These are phyloP conservation scores for Protea cynaroides DNA, from an alignment of 164 flowering plant genomes.

Conservation along the genomic window DNA sequence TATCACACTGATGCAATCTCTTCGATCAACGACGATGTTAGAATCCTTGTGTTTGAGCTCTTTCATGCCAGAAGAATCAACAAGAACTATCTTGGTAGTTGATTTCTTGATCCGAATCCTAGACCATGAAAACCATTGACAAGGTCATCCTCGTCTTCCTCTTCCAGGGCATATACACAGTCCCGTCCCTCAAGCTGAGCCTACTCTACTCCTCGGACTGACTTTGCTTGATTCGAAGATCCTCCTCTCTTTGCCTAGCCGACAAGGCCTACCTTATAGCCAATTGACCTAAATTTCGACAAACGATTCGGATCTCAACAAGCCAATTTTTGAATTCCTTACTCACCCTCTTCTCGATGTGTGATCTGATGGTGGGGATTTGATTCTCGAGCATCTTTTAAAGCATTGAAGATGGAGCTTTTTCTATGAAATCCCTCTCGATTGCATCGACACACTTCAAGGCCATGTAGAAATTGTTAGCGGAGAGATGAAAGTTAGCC, in stretches of 20 bases:
- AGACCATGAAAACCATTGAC: too few species aligned
- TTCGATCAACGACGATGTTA: too few species aligned
- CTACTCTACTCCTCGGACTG: constrained; percentile 76
- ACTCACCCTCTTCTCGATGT: constrained; percentile 48
- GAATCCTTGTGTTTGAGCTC: too few species aligned
- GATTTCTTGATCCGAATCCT: too few species aligned
- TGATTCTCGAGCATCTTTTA: not conserved
- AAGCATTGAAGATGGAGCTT: not conserved
- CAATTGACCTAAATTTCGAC: constrained; percentile 63
- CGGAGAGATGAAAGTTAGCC: not conserved
- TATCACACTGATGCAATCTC: too few species aligned
- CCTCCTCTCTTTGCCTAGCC: constrained; percentile 68
- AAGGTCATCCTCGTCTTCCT: not conserved
- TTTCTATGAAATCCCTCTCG: not conserved
- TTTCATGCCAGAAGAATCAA: too few species aligned
- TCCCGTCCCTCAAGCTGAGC: constrained; percentile 55
- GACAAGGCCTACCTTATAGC: constrained; percentile 70
- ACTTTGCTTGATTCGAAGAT: constrained; percentile 61
- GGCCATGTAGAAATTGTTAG: too few species aligned
- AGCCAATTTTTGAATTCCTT: constrained; percentile 75
- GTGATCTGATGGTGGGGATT: constrained; percentile 16
- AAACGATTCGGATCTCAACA: constrained; percentile 59
- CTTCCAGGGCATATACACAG: constrained; percentile 33
- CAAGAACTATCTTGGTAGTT: too few species aligned
- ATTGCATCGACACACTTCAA: not conserved